A percentile compares a stretch with the other conserved stretches of the same genome.
Evolutionary conservation across 345 rosid genomes (phyloP).

Genomic region (Syzygium jambos): DNA sequence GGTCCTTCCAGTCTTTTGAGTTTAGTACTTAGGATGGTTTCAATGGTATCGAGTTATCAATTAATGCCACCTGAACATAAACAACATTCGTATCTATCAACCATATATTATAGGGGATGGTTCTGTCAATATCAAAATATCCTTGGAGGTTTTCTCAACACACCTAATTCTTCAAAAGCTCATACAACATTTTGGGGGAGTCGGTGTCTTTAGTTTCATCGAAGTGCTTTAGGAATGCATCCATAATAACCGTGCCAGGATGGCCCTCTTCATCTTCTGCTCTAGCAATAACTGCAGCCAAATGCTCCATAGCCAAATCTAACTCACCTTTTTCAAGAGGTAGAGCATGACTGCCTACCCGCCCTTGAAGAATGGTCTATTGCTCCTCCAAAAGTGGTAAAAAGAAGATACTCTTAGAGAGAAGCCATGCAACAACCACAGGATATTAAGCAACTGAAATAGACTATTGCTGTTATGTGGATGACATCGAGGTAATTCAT

Average conservation of each 20-base stretch:
- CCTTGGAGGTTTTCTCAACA: not conserved
- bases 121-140: too few relatives aligned
- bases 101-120: too few relatives aligned
- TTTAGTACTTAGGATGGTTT: too few relatives aligned
- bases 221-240: conserved; percentile 31
- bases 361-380: conserved; percentile 25
- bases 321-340: conserved; percentile 5
- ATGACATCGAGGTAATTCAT: not conserved
- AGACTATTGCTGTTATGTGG: not conserved
- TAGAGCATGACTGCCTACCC: conserved; percentile 50
- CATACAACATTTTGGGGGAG: conserved; percentile 46
- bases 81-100: too few relatives aligned
- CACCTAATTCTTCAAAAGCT: conserved; percentile 21
- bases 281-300: conserved; percentile 39
- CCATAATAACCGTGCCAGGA: conserved; percentile 17
- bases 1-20: too few relatives aligned
- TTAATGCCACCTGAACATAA: too few relatives aligned
- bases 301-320: conserved; percentile 33
- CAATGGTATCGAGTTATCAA: too few relatives aligned
- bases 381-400: conserved; percentile 6
- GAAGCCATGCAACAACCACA: not conserved
- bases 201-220: conserved; percentile 43
- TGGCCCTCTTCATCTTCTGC: conserved; percentile 26
- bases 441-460: not conserved
- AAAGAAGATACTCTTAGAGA: not conserved